Base-by-base conservation (phyloP, 306 rosid species). In the Crotalaria pallida region DNA sequence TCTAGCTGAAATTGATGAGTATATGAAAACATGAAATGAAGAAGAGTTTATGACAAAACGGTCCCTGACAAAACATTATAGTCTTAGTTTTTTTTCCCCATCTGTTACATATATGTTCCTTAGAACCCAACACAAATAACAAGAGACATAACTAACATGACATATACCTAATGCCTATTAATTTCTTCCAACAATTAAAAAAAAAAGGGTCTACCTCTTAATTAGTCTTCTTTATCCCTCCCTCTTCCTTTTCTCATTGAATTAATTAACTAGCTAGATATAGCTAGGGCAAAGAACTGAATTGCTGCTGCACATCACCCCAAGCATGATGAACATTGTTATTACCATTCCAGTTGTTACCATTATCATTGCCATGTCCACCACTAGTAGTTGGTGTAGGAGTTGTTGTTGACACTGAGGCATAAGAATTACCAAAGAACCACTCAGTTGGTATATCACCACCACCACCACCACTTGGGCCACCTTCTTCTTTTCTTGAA, bases 291-390 rank as follows among this genome's bases (percentile, higher is more conserved):
- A 94, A 83, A 79, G 82, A 69, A 76, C 79, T 86, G 67, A 85
- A 91, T 58, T 85, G 95, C 22, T 85, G 95, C 60, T 86, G 96
- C 87, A 87, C 79, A 51, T 90, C 96, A 71, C 79, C 69, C 99
- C 96, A 90, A 62, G 78, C 89, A 70, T 84, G 87, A 34, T 80
- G 76, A 41, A 85, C 96, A 53, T 44, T n/a, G n/a, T n/a, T n/a
- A n/a, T n/a, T 67, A 43, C 74, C 93, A 48, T 49, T 74, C 90
- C 87, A 81, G 77, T 66, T 83, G 73, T 45, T 59, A 36, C 26
- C 72, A 75, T 87, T 86, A 58, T 71, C 81, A 57, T 84, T 68
- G 29, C 69, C 78, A 48, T 84, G 69, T 19, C 81, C 87, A 52
- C 76, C 67, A 10, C 82, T 74, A 11, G 82, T 77, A 3, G 91